phyloP scores from a whole-genome alignment of 495 filamentous ascomycete species.

The Podospora comata region DNA sequence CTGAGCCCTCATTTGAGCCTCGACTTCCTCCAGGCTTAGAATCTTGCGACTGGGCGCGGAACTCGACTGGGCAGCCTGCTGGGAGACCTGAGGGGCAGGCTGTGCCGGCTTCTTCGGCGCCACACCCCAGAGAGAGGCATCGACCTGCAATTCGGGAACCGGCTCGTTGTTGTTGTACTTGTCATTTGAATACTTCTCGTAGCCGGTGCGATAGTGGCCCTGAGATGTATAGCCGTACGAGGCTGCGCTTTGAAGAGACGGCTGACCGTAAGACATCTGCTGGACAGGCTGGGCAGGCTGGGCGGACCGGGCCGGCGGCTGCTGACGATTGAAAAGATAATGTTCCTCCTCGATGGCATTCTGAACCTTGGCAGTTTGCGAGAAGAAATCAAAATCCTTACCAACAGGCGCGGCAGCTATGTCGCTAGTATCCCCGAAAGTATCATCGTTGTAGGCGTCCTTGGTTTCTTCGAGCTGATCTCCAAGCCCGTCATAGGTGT shows the following conservation, averaged over 20 bases:
- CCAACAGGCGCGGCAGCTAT: slow-evolving; percentile 51
- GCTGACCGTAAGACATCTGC: slow-evolving; percentile 27
- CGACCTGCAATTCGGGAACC: slow-evolving; percentile 75
- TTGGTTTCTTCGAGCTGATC: slow-evolving; percentile 89
- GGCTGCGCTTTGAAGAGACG: slow-evolving; percentile 28
- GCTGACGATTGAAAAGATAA: slow-evolving; percentile 68
- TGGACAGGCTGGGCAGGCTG: slow-evolving; percentile 30
- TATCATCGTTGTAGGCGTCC: slow-evolving; percentile 96
- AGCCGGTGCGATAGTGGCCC: slow-evolving; percentile 63
- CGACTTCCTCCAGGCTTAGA: slow-evolving; percentile 95
- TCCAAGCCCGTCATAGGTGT: slow-evolving; percentile 95
- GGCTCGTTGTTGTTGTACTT: slow-evolving; percentile 38
- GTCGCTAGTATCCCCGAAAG: slow-evolving; percentile 66
- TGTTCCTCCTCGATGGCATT: slow-evolving; percentile 87
- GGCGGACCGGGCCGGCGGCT: slow-evolving; percentile 45
- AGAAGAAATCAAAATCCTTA: slow-evolving; percentile 97
- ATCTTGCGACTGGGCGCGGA: slow-evolving; percentile 62
- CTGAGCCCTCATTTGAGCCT: slow-evolving; percentile 83
- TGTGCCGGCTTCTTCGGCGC: slow-evolving; percentile 53
- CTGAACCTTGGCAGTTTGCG: slow-evolving; percentile 80
- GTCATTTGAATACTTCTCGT: slow-evolving; percentile 80
- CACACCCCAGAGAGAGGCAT: slow-evolving; percentile 88
- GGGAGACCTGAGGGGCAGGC: slow-evolving; percentile 33
- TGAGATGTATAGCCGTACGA: slow-evolving; percentile 44
- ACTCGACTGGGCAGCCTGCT: slow-evolving; percentile 28